Conservation (phyloP, 306 rosid genomes). For the Vicia villosa region DNA sequence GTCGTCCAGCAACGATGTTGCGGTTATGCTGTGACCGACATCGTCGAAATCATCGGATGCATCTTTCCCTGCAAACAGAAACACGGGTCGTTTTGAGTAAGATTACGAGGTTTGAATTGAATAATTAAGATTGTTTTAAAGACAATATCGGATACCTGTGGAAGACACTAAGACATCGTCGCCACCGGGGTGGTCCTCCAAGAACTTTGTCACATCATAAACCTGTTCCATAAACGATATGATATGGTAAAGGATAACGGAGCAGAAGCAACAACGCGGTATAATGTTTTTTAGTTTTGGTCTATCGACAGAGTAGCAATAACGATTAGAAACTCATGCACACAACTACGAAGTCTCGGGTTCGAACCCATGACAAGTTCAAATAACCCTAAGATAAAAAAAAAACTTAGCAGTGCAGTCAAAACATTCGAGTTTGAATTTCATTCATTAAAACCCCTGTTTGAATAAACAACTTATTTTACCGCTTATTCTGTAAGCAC, state of each 20-base stretch:
- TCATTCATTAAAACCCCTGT: not conserved
- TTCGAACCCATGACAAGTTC: not conserved
- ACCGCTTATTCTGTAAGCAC: not conserved
- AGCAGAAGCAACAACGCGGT: conserved; percentile 11
- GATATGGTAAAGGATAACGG: conserved; percentile 21
- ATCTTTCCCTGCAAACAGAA: conserved; percentile 74
- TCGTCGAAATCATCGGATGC: conserved; percentile 85
- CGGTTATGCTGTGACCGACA: conserved; percentile 82
- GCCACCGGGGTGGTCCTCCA: conserved; percentile 99
- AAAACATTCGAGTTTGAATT: not conserved
- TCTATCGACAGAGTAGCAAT: too few species aligned
- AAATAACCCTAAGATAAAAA: conserved; percentile 1
- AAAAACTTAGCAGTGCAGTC: not conserved
- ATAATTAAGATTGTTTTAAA: not conserved
- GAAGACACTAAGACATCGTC: conserved; percentile 79
- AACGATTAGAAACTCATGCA: too few species aligned
- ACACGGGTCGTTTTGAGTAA: conserved; percentile 8
- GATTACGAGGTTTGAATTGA: conserved; percentile 27
- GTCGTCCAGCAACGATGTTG: conserved; percentile 84
- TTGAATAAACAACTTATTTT: not conserved
- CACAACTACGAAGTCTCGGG: too few species aligned
- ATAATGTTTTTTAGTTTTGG: not conserved
- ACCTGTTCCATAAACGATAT: conserved; percentile 55
- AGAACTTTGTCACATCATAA: conserved; percentile 83
- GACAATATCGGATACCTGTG: conserved; percentile 55